Evolutionary conservation across 306 rosid species (phyloP).

Genomic region (Coriaria nepalensis): DNA sequence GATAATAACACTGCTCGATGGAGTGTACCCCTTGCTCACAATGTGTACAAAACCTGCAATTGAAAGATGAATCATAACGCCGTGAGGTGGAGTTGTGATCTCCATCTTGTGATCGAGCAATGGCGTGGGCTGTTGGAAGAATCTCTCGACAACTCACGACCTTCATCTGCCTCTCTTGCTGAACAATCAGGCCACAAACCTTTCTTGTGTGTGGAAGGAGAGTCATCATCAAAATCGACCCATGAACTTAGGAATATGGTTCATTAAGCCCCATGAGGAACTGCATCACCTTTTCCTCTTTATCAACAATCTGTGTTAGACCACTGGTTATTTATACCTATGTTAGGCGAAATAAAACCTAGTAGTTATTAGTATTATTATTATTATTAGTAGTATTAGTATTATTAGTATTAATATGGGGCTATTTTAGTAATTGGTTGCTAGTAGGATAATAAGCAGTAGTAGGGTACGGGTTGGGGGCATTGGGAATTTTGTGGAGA

Average conservation of each 20-base stretch:
- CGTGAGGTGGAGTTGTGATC: not conserved
- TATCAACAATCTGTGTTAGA: not conserved
- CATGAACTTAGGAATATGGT: not conserved
- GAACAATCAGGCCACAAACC: not conserved
- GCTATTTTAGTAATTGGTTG: too few relatives aligned
- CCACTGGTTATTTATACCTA: too few relatives aligned
- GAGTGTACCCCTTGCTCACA: not conserved
- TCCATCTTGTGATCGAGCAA: not conserved
- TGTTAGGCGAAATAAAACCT: too few relatives aligned
- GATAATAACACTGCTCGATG: not conserved
- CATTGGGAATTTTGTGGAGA: too few relatives aligned
- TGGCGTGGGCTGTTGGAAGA: too few relatives aligned
- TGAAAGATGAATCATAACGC: not conserved
- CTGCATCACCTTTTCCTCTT: slow-evolving; percentile 1
- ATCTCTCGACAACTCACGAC: not conserved
- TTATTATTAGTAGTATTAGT: too few relatives aligned
- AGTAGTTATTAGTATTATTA: too few relatives aligned
- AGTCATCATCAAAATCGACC: slow-evolving; percentile 6
- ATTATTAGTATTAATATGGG: too few relatives aligned
- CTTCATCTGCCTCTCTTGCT: slow-evolving; percentile 3
- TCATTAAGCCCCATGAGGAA: not conserved
- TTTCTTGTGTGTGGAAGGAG: not conserved
- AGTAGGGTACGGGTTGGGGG: too few relatives aligned
- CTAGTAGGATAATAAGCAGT: too few relatives aligned
- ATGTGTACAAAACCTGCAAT: too few relatives aligned